A percentile compares a stretch with the other conserved stretches of the same genome.
Evolutionary conservation across 345 rosid species (phyloP).

Genomic region (Lepidium africanum): DNA sequence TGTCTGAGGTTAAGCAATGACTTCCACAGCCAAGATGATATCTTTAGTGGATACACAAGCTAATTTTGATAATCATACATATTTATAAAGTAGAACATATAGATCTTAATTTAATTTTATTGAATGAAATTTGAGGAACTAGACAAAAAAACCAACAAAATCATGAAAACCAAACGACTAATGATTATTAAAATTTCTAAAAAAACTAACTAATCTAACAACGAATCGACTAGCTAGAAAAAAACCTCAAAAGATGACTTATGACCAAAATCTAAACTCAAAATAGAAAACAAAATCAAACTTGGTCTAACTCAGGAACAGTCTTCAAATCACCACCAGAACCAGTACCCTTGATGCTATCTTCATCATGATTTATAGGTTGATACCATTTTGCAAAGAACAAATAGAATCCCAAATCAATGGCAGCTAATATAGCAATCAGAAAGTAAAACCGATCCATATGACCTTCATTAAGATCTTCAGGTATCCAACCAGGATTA

Average conservation of each 20-base stretch:
- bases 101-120: too few relatives aligned
- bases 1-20: too few relatives aligned
- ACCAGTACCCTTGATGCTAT: slow-evolving; percentile 12
- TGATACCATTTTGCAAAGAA: slow-evolving; percentile 70
- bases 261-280: background rate
- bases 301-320: slow-evolving; percentile 14
- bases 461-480: slow-evolving; percentile 57
- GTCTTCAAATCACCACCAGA: background rate
- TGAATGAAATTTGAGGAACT: too few relatives aligned
- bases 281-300: background rate
- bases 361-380: slow-evolving; percentile 45
- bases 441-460: slow-evolving; percentile 76
- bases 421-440: slow-evolving; percentile 51
- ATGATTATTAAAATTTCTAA: too few relatives aligned
- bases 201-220: slow-evolving; percentile 6
- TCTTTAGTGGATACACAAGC: too few relatives aligned
- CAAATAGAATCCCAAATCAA: slow-evolving; percentile 56
- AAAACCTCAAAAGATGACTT: background rate
- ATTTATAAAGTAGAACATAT: too few relatives aligned
- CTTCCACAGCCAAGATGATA: too few relatives aligned
- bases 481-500: slow-evolving; percentile 74
- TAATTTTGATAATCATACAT: too few relatives aligned
- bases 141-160: too few relatives aligned
- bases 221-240: background rate
- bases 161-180: too few relatives aligned